Evolutionary conservation across 75 land plant species (phyloP).

Genomic region (Cunninghamia lanceolata): DNA sequence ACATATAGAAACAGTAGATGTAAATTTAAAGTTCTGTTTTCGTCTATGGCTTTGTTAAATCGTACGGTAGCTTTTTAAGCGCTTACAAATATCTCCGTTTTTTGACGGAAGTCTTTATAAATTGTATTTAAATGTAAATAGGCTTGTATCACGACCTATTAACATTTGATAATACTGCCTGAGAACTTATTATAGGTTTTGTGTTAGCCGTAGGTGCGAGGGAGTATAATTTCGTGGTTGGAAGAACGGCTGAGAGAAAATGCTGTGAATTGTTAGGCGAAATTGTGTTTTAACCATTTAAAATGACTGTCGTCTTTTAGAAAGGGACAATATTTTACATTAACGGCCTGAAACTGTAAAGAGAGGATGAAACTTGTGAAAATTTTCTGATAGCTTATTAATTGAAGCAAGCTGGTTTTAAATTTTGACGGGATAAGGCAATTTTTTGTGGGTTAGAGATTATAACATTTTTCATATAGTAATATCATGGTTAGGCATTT

Average conservation of each 20-base stretch:
- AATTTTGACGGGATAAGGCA: background rate
- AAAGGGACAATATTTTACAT: background rate
- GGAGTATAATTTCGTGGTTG: background rate
- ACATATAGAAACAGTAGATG: too few relatives aligned
- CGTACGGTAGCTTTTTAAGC: too few relatives aligned
- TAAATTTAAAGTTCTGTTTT: too few relatives aligned
- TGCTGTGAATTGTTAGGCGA: background rate
- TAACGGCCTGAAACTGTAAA: background rate
- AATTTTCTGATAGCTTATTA: background rate
- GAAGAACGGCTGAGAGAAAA: background rate
- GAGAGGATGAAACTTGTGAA: background rate
- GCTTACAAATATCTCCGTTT: too few relatives aligned
- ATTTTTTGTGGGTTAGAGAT: background rate
- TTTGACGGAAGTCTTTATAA: background rate
- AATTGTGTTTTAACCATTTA: background rate
- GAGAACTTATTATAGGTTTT: too few relatives aligned
- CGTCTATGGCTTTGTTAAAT: too few relatives aligned
- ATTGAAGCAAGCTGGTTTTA: background rate
- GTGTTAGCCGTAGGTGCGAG: too few relatives aligned
- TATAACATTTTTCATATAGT: background rate
- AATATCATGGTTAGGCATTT: background rate
- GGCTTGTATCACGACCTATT: too few relatives aligned
- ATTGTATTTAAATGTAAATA: too few relatives aligned
- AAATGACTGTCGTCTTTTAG: background rate
- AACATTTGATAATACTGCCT: too few relatives aligned